Base-by-base conservation (phyloP, 352 stramenopile species). In the Detonula confervacea region DNA sequence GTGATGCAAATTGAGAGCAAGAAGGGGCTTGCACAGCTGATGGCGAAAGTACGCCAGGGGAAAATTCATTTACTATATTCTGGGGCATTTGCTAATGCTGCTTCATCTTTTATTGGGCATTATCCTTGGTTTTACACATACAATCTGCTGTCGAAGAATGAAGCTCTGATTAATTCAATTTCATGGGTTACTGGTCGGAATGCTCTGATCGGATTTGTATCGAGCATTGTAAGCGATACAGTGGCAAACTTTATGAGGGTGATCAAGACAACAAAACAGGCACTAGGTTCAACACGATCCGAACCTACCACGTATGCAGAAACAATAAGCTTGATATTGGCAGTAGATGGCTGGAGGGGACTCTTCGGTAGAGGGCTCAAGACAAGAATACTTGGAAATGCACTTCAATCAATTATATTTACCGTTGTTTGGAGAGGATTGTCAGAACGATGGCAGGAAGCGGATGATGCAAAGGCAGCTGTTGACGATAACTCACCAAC, bases 1-100 rank as follows among this genome's bases (percentile, higher is more conserved):
- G 86, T 96, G 1, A 74, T 96, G 16, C 94, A 97, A 74, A 94
- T 97, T n/a, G 91, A 96, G 70, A 77, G 74, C 4, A 64, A 37
- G n/a, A 77, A 85, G 42, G 90, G 90, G 24, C 91, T 93, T 73
- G 64, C 57, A 14, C 77, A 66, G 47, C 59, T 95, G 1, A 81
- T 93, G 46, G 29, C 72, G 18, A 72, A 87, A 54, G 75, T 93
- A 1, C 74, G 71, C 46, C 80, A 49, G 20, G 88, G 88, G 4
- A 83, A 91, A 25, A 65, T 93, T 37, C 29, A 70, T 44, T 73
- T 93, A 11, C 69, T 95, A 18, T 95, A 92, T 67, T 54, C 59
- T 29, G 77, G 77, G 22, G 80, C 87, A 12, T 35, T 87, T 37
- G 87, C 83, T 4, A 91, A 82, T 64, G 82, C 84, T 1, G 44